A percentile compares a stretch with the other conserved stretches of the same genome.
Evolutionary conservation across 2,329 filamentous ascomycete species (phyloP).

Genomic region (Colletotrichum euphorbiae): DNA sequence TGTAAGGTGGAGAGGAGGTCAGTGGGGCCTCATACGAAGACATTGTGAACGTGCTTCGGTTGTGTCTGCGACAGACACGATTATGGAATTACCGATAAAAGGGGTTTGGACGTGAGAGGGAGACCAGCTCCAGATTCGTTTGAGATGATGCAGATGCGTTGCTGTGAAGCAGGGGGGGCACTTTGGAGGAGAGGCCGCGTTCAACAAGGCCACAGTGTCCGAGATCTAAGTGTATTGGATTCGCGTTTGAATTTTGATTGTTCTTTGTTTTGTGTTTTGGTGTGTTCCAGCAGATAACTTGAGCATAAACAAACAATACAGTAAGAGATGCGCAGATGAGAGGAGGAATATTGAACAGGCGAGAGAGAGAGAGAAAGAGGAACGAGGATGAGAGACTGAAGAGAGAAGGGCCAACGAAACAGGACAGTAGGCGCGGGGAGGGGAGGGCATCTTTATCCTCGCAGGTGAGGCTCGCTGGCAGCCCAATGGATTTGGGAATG

Average conservation of each 20-base stretch:
- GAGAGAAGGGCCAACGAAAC: conserved; percentile 34
- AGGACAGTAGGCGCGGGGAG: conserved; percentile 33
- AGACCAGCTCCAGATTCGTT: conserved; percentile 40
- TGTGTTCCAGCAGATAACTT: conserved; percentile 26
- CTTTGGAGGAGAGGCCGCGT: conserved; percentile 33
- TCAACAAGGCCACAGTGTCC: conserved; percentile 42
- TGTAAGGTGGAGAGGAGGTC: conserved; percentile 38
- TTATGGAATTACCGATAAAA: conserved; percentile 37
- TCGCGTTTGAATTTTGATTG: neutral
- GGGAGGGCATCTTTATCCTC: conserved; percentile 41
- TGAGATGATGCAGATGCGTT: conserved; percentile 29
- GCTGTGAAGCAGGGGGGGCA: conserved; percentile 42
- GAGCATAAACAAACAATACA: conserved; percentile 29
- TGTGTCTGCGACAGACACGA: conserved; percentile 40
- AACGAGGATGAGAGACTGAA: conserved; percentile 32
- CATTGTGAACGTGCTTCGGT: conserved; percentile 49
- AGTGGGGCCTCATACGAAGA: conserved; percentile 51
- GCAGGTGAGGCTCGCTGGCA: conserved; percentile 31
- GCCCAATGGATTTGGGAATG: conserved; percentile 40
- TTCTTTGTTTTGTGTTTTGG: conserved; percentile 8
- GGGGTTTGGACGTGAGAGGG: conserved; percentile 20
- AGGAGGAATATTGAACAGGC: neutral
- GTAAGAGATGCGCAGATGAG: conserved; percentile 21
- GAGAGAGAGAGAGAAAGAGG: conserved; percentile 10
- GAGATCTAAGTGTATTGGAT: conserved; percentile 42